Base-by-base conservation (phyloP, 768 basidiomycete species). In the Mrakia frigida region DNA sequence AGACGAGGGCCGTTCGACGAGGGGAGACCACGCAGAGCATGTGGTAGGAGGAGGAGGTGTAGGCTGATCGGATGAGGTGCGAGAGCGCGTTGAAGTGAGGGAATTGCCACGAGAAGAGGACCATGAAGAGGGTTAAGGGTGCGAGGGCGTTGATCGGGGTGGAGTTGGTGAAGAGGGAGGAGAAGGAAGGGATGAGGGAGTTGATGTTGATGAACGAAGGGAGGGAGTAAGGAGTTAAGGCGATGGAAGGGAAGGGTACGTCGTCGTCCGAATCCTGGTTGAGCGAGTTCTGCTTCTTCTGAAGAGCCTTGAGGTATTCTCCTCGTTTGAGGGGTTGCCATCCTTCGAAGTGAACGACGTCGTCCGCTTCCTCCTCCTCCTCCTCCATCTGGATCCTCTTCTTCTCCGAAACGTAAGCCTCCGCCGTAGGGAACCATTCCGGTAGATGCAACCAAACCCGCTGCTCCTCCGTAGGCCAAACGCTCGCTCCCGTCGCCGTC, bases 91-190 rank as follows among this genome's bases (percentile, higher is more conserved):
- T 98, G 86, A 99, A 98, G 83, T 99, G 96, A 50, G 96, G 95
- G 85, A 98, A 98, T 82, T 99, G 97, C 96, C 96, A 99, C 78
- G 91, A 91, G 85, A 90, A 99, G 13, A 97, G 87, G 67, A 98
- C 84, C 84, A 90, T 87, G 84, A 92, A 93, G 3, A 99, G 85
- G 3, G 90, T 89, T 76, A 92, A 84, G 0, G 94, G 90, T 0
- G 91, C 88, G 59, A 97, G 87, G 0, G 94, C 90, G 81, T 92
- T 94, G 73, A 78, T 56, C 52, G 78, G 71, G 33, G 79, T 21
- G 31, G 68, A 67, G 31, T 50, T 33, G 39, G 73, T 46, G 69
- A 78, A 39, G 52, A 77, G 60, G 56, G 75, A 73, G 70, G 90
- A 85, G 69, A 88, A 81, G 25, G 73, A 61, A 14, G 79, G 77